Evolutionary conservation across 306 rosid genomes (phyloP).

Genomic region (Fragaria iinumae): DNA sequence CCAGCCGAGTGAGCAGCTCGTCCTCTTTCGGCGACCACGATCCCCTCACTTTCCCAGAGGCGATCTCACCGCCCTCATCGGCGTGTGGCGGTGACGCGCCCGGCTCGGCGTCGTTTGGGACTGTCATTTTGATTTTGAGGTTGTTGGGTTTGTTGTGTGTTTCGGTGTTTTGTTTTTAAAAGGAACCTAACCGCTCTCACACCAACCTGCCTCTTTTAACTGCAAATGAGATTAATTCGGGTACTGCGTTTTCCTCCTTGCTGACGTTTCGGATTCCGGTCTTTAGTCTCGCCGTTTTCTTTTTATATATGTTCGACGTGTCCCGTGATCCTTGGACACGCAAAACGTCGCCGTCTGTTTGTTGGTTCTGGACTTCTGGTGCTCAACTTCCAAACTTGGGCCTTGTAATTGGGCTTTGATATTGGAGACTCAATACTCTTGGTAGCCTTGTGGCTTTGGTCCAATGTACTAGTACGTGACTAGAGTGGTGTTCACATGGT

Average conservation of each 20-base stretch:
- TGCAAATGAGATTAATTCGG: constrained; percentile 14
- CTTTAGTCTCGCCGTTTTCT: constrained; percentile 10
- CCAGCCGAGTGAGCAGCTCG: constrained; percentile 51
- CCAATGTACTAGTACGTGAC: too few species aligned
- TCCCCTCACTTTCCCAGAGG: constrained; percentile 51
- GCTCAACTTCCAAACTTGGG: not conserved
- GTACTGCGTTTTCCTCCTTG: not conserved
- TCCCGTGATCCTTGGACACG: not conserved
- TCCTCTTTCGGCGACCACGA: constrained; percentile 76
- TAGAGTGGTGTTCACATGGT: too few species aligned
- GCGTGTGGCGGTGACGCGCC: constrained; percentile 5
- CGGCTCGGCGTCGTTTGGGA: constrained; percentile 23
- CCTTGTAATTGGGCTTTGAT: not conserved
- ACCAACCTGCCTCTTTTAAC: constrained; percentile 20
- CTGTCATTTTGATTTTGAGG: constrained; percentile 17
- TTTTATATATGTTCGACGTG: constrained; percentile 10
- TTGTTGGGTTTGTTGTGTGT: constrained; percentile 3
- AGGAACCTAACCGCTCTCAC: constrained; percentile 13
- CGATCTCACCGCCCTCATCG: constrained; percentile 3
- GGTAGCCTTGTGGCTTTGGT: too few species aligned
- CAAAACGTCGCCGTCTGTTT: not conserved
- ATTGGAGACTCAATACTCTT: too few species aligned
- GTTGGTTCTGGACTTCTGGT: not conserved
- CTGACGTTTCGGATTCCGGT: constrained; percentile 15
- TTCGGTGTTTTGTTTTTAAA: not conserved